Evolutionary conservation across 2,329 filamentous ascomycete species (phyloP).

Genomic region (Fusarium foetens): DNA sequence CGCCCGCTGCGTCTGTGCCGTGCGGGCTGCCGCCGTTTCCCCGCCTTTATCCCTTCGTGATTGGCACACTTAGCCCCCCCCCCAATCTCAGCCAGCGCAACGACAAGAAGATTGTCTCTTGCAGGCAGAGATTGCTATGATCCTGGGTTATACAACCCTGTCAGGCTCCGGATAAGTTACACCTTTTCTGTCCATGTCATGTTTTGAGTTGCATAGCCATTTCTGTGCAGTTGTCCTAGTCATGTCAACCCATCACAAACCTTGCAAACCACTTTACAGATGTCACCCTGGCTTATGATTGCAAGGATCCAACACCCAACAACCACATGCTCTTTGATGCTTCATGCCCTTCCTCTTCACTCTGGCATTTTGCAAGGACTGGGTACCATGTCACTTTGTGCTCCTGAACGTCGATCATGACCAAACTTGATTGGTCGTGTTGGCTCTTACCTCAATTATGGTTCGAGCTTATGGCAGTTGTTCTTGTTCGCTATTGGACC

Average conservation of each 20-base stretch:
- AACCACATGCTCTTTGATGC: slow-evolving; percentile 9
- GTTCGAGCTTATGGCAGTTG: slow-evolving; percentile 28
- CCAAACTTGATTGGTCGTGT: slow-evolving; percentile 27
- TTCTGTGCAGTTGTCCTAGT: slow-evolving; percentile 19
- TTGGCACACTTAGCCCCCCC: slow-evolving; percentile 39
- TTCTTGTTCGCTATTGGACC: slow-evolving; percentile 32
- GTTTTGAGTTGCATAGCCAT: slow-evolving; percentile 8
- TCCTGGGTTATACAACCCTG: slow-evolving; percentile 20
- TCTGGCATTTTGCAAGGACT: slow-evolving; percentile 7
- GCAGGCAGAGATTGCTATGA: slow-evolving; percentile 32
- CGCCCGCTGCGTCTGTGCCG: slow-evolving; percentile 33
- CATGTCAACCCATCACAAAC: slow-evolving; percentile 29
- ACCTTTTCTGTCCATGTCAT: slow-evolving; percentile 10
- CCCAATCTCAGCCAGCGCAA: slow-evolving; percentile 34
- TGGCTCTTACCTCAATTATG: slow-evolving; percentile 9
- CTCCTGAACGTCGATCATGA: slow-evolving; percentile 25
- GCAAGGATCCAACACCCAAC: slow-evolving; percentile 18
- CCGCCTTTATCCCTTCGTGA: slow-evolving; percentile 29
- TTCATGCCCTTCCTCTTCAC: not conserved
- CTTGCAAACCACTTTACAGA: slow-evolving; percentile 7
- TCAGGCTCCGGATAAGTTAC: slow-evolving; percentile 22
- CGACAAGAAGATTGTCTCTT: slow-evolving; percentile 36
- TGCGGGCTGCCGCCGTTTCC: slow-evolving; percentile 37
- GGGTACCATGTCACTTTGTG: slow-evolving; percentile 15
- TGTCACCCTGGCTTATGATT: slow-evolving; percentile 14